Evolutionary conservation across 192 early-diverging fungal genomes (phyloP).

Genomic region (Entomortierella beljakovae): DNA sequence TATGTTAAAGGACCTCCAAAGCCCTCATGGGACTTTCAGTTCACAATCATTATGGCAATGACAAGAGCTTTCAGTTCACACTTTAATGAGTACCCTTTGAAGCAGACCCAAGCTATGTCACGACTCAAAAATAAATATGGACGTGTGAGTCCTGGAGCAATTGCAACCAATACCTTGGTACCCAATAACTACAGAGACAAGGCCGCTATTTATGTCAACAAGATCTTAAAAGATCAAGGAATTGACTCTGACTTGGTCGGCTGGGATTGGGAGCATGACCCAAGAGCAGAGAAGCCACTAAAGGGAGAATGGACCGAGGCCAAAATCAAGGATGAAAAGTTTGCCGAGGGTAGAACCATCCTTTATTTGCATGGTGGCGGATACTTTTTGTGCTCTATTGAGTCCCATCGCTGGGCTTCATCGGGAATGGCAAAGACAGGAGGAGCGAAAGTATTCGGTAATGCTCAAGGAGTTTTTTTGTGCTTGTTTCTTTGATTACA

Average conservation of each 20-base stretch:
- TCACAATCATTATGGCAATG: constrained; percentile 51
- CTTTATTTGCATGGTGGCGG: constrained; percentile 86
- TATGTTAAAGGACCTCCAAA: constrained; percentile 53
- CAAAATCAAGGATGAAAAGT: constrained; percentile 42
- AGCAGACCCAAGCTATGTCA: constrained; percentile 41
- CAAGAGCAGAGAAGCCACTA: constrained; percentile 41
- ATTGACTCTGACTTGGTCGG: constrained; percentile 51
- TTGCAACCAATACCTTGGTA: constrained; percentile 18
- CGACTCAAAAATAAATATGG: constrained; percentile 29
- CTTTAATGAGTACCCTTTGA: constrained; percentile 38
- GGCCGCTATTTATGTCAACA: constrained; percentile 43
- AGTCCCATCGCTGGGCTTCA: constrained; percentile 58
- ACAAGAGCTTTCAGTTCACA: constrained; percentile 31
- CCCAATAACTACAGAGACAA: constrained; percentile 51
- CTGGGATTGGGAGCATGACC: constrained; percentile 64
- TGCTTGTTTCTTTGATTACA: too few relatives aligned
- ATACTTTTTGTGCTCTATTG: constrained; percentile 64
- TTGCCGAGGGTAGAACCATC: constrained; percentile 63
- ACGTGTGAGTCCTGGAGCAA: constrained; percentile 44
- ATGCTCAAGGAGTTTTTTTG: neutral
- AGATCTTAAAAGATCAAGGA: constrained; percentile 27
- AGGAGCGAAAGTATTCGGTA: constrained; percentile 54
- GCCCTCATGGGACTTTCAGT: constrained; percentile 57
- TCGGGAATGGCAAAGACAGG: constrained; percentile 62
- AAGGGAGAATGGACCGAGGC: constrained; percentile 61